Evolutionary conservation across 1,139 yeast genomes (phyloP), one percentile per base, ranked within the genome.

Genomic region (Petasospora fabianii): DNA sequence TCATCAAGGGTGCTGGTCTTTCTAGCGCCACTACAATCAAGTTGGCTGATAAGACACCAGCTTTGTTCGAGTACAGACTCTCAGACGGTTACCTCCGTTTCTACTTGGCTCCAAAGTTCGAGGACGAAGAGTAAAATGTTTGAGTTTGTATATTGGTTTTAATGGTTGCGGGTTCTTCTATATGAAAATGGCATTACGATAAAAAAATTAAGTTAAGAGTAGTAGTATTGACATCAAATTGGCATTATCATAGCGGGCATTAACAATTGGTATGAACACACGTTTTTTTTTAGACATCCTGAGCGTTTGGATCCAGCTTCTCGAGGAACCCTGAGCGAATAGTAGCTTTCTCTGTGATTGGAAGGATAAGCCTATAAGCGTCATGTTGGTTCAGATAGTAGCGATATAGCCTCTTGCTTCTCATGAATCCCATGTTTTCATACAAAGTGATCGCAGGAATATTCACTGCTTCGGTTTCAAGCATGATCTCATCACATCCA

Each of bases 71-170:
- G 68, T 92, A 84, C 69, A 84, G 84, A 65, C 73, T 92, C 62
- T 85, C 90, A 50, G 86, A 94, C 61, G 98, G 99, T 38, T 86
- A 86, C 66, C 73, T 92, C 63, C 83, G 96, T 64, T 92, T 85
- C 76, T 92, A 85, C 76, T 76, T 92, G 66, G 98, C 98, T 54
- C 98, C 98, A 45, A 92, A 92, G 74, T 87, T 88, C 61, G 95
- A 84, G 51, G 96, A 86, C 54, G 96, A 86, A 46, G 94, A 85
- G 28, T 44, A 37, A 37, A 26, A n/a, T n/a, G 4, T 16, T 12
- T 21, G 26, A 18, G 7, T 16, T 20, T 21, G 26, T 30, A 16
- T 13, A 6, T 15, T 17, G 21, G 11, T 21, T 32, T 30, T 38
- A 38, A 31, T 31, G 34, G 32, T 36, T 32, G 34, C 29, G 18